Percentiles rank a stretch among this genome's conserved stretches.
phyloP scores from a whole-genome alignment of 306 rosid genomes.

The Acacia confusa region DNA sequence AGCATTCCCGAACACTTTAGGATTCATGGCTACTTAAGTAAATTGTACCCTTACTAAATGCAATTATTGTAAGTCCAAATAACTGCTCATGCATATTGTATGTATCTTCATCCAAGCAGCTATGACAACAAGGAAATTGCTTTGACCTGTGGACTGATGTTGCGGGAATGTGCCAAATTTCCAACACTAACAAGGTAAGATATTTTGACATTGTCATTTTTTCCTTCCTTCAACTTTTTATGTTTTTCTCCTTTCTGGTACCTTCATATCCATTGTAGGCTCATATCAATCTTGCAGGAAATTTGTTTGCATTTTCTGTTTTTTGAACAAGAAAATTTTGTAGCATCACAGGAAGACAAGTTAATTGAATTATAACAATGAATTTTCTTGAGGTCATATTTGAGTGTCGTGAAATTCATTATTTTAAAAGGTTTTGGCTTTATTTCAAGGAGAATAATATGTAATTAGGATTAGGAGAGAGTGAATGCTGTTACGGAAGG shows the following conservation, averaged over 20 bases:
- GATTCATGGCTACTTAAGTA: constrained; percentile 15
- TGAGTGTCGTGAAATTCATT: constrained; percentile 9
- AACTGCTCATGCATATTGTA: constrained; percentile 8
- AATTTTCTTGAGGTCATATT: constrained; percentile 6
- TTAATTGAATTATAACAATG: constrained; percentile 10
- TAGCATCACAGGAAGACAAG: constrained; percentile 6
- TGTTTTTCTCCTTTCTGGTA: constrained; percentile 17
- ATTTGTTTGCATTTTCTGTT: not conserved
- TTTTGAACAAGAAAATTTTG: not conserved
- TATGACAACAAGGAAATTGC: constrained; percentile 98
- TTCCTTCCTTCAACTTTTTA: not conserved
- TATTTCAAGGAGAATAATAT: not conserved
- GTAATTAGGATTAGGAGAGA: not conserved
- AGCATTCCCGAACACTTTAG: constrained; percentile 9
- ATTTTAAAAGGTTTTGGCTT: not conserved
- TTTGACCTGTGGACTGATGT: constrained; percentile 85
- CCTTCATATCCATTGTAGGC: constrained; percentile 15
- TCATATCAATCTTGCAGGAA: constrained; percentile 23
- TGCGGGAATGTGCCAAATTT: constrained; percentile 94
- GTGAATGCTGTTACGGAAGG: not conserved
- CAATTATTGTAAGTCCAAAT: constrained; percentile 21
- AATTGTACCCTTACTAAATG: not conserved
- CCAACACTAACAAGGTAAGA: constrained; percentile 80
- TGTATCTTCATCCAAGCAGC: constrained; percentile 51
- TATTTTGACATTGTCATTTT: constrained; percentile 8